Conservation (phyloP, 2,329 filamentous ascomycete species). For the Fusarium acutatum region DNA sequence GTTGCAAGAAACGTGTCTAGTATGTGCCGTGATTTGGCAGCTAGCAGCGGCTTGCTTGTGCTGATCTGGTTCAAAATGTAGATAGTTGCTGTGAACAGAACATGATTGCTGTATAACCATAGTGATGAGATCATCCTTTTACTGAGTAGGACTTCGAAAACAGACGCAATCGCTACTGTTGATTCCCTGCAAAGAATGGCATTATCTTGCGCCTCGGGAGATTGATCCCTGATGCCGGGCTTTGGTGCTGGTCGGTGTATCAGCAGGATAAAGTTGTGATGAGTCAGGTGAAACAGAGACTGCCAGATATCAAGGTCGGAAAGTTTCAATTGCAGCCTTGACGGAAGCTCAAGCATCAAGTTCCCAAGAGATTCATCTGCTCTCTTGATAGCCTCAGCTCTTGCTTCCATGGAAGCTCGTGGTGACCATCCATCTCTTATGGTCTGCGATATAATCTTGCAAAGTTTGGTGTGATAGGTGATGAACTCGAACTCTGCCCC, state of each 20-base stretch:
- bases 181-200: constrained; percentile 4
- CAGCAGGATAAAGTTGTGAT: constrained; percentile 4
- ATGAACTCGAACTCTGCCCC: background rate
- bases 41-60: background rate
- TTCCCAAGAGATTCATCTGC: background rate
- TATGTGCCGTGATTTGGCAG: background rate
- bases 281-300: background rate
- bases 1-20: background rate
- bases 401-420: background rate
- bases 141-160: background rate
- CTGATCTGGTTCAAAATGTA: constrained; percentile 2
- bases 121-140: background rate
- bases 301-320: background rate
- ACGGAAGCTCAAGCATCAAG: background rate
- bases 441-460: constrained; percentile 6
- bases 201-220: background rate
- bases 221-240: background rate
- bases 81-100: constrained; percentile 4
- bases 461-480: background rate
- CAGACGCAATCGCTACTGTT: background rate
- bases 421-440: background rate
- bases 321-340: background rate
- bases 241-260: constrained; percentile 2
- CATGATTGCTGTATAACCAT: constrained; percentile 14
- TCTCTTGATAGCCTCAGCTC: background rate